Evolutionary conservation across 257 asterid genomes (phyloP).

Genomic region (Solanum chiquidenum): DNA sequence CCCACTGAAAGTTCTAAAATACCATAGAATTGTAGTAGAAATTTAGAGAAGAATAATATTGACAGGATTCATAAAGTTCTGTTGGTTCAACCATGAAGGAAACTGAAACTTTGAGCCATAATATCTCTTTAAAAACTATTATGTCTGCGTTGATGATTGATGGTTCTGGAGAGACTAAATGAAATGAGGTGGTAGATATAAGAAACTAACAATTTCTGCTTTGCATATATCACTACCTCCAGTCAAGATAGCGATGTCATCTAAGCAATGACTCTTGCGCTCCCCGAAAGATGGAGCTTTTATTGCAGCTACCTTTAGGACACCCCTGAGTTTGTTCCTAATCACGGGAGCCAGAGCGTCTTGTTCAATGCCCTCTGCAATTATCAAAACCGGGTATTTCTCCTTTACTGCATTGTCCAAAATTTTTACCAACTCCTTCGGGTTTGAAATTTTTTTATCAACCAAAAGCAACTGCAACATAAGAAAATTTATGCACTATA

Average conservation of each 20-base stretch:
- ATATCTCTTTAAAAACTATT: neutral
- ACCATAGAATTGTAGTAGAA: neutral
- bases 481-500: conserved; percentile 1
- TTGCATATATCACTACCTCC: conserved; percentile 47
- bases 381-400: conserved; percentile 57
- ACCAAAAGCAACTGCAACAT: conserved; percentile 67
- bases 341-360: conserved; percentile 77
- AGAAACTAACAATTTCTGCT: neutral
- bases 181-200: neutral
- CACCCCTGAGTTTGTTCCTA: conserved; percentile 69
- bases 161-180: neutral
- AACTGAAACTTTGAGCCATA: neutral
- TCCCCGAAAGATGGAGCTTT: conserved; percentile 81
- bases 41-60: neutral
- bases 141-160: neutral
- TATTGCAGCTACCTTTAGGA: conserved; percentile 59
- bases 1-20: neutral
- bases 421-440: conserved; percentile 62
- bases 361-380: conserved; percentile 68
- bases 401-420: conserved; percentile 76
- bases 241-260: conserved; percentile 69
- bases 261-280: conserved; percentile 69
- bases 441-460: conserved; percentile 58
- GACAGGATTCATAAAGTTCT: neutral
- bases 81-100: neutral